A percentile compares a stretch with the other conserved stretches of the same genome.
These are phyloP conservation scores for Cladophialophora yegresii DNA, from an alignment of 2,329 filamentous ascomycete species.

Conservation along the genomic window DNA sequence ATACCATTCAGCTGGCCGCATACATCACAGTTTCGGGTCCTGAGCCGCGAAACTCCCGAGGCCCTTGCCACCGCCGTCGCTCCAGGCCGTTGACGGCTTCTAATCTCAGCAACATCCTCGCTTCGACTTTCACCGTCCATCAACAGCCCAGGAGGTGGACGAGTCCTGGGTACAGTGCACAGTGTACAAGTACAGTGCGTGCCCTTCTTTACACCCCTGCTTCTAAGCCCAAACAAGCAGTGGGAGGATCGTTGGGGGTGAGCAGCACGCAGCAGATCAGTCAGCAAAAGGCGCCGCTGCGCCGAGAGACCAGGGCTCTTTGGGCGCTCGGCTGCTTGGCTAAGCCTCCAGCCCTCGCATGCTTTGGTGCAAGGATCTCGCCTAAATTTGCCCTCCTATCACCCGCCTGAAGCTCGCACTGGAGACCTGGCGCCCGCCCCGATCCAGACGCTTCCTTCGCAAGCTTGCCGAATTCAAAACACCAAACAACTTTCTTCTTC, in stretches of 20 bases:
- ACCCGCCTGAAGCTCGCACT: constrained; percentile 5
- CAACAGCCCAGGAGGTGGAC: not conserved
- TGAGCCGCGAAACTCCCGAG: constrained; percentile 2
- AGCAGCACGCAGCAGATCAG: constrained; percentile 17
- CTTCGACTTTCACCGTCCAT: constrained; percentile 1
- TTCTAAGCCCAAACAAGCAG: constrained; percentile 10
- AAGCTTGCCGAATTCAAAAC: not conserved
- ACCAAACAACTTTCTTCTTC: constrained; percentile 26
- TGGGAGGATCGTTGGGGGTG: constrained; percentile 15
- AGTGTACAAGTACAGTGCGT: not conserved
- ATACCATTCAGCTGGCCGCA: not conserved
- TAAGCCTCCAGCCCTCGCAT: constrained; percentile 6
- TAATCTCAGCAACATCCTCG: not conserved
- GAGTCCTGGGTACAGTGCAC: not conserved
- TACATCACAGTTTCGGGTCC: constrained; percentile 10
- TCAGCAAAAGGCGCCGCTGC: constrained; percentile 11
- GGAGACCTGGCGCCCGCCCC: constrained; percentile 5
- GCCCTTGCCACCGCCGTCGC: not conserved
- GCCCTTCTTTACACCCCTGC: constrained; percentile 16
- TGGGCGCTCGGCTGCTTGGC: constrained; percentile 11
- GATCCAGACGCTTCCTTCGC: constrained; percentile 2
- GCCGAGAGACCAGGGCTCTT: constrained; percentile 1
- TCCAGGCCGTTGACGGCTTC: not conserved
- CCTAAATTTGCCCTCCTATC: constrained; percentile 7
- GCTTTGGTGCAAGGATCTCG: constrained; percentile 11